Base-by-base conservation (phyloP, 192 early-diverging fungal genomes). In the Gigaspora rosea region DNA sequence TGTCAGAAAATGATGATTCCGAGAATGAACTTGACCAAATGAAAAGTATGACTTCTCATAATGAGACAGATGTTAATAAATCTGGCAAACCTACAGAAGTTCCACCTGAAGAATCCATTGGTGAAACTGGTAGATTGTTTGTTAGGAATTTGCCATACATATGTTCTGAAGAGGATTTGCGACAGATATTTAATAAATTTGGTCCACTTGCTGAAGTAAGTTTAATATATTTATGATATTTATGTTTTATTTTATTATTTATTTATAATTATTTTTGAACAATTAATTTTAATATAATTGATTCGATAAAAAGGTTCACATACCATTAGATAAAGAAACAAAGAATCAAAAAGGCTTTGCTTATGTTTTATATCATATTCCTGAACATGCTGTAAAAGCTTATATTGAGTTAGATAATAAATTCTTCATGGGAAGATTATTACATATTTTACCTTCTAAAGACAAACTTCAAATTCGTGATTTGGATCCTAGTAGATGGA, bases 271-370 rank as follows among this genome's bases (percentile, higher is more conserved):
- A 52, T 51, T 1, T 9, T 35, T 2, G 10, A 41, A 48, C 36
- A 27, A 59, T 75, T n/a, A 33, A 33, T 79, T 20, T 69, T 77
- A 16, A 48, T 48, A 48, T 22, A 7, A 64, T n/a, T 7, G 49
- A 7, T 77, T 15, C 2, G 16, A 20, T 46, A 9, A 54, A 36
- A 35, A 89, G 86, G 89, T 95, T 52, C 96, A 99, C 83, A 92
- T 99, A 83, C 96, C 97, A 18, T 94, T 99, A 66, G 90, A 92
- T 62, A 93, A 90, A 79, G 92, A 94, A 74, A 95, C 96, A 62
- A 96, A 97, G 80, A 90, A 93, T 76, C 91, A 96, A 78, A 95
- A 96, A 82, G 97, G 97, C 8, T 96, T 92, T 74, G 96, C 95
- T 1, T 98, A 97, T 75, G 84, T 98, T 36, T 85, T 95, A 32